Percentiles rank a stretch among this genome's conserved stretches.
Conservation (phyloP, 352 stramenopile genomes). For the Phytophthora parvispora region DNA sequence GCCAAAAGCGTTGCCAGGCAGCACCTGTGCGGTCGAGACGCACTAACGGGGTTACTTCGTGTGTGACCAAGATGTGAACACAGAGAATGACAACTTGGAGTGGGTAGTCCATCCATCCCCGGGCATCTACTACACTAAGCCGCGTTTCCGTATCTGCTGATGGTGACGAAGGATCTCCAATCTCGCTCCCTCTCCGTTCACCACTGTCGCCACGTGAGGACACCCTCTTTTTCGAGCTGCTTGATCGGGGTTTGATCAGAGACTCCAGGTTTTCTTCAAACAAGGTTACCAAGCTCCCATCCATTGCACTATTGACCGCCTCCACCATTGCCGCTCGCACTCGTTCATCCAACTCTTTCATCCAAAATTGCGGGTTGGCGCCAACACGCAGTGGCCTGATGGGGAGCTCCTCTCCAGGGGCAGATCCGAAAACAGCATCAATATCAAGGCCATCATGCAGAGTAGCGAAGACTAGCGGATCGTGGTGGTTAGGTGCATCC, state of each 20-base stretch:
- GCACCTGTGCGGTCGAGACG: slow-evolving; percentile 43
- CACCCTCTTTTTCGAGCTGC: slow-evolving; percentile 11
- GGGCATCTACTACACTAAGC: neutral
- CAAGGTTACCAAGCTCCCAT: slow-evolving; percentile 40
- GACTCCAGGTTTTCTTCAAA: slow-evolving; percentile 64
- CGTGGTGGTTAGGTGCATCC: neutral
- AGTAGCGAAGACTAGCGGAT: neutral
- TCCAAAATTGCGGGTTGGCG: slow-evolving; percentile 68
- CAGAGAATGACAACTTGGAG: slow-evolving; percentile 70
- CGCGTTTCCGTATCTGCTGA: slow-evolving; percentile 5
- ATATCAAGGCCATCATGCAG: slow-evolving; percentile 47
- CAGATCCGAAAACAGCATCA: slow-evolving; percentile 41
- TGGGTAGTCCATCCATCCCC: slow-evolving; percentile 51
- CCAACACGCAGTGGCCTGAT: slow-evolving; percentile 57
- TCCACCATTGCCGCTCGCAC: slow-evolving; percentile 54
- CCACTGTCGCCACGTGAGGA: neutral
- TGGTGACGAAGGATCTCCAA: neutral
- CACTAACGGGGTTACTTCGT: slow-evolving; percentile 54
- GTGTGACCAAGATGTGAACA: slow-evolving; percentile 67
- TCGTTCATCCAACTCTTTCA: slow-evolving; percentile 65
- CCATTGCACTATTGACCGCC: slow-evolving; percentile 38
- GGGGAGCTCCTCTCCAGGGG: slow-evolving; percentile 35
- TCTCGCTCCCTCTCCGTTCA: slow-evolving; percentile 3
- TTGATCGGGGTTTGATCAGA: slow-evolving; percentile 29
- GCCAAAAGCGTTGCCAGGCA: slow-evolving; percentile 62